Percentiles rank a stretch among this genome's conserved stretches.
Evolutionary conservation across 2,329 filamentous ascomycete species (phyloP).

Genomic region (Aaosphaeria pasadenensis): DNA sequence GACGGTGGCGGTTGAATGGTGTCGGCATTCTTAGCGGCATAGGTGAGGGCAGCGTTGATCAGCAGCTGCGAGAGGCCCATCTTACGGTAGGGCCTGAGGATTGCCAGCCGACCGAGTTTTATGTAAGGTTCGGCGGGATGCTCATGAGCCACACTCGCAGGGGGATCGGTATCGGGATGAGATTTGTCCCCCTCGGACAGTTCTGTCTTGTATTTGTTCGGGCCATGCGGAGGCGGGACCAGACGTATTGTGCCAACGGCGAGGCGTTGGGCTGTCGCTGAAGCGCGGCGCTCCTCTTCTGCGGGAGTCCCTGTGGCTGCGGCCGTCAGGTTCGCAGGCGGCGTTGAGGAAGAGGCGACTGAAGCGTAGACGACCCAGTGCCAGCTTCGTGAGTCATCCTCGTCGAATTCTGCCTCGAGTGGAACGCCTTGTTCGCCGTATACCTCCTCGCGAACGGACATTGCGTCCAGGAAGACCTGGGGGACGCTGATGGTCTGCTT

Average conservation of each 20-base stretch:
- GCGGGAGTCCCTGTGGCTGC: constrained; percentile 40
- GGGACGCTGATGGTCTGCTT: constrained; percentile 39
- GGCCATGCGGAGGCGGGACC: constrained; percentile 75
- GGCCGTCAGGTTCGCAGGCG: constrained; percentile 38
- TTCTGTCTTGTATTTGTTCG: constrained; percentile 49
- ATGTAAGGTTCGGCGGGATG: constrained; percentile 72
- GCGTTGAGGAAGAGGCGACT: constrained; percentile 45
- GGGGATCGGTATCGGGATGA: constrained; percentile 23
- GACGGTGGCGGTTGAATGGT: constrained; percentile 39
- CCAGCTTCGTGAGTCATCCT: constrained; percentile 73
- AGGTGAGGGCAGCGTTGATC: constrained; percentile 65
- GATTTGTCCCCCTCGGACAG: constrained; percentile 20
- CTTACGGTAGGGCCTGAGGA: constrained; percentile 63
- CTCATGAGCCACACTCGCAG: constrained; percentile 39
- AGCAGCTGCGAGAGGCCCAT: constrained; percentile 63
- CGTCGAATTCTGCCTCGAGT: constrained; percentile 71
- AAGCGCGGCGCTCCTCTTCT: constrained; percentile 32
- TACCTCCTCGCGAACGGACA: constrained; percentile 56
- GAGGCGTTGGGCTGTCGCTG: constrained; percentile 40
- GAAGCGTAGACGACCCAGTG: constrained; percentile 86
- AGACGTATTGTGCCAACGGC: constrained; percentile 76
- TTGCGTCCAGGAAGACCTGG: constrained; percentile 51
- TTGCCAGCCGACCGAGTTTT: constrained; percentile 76
- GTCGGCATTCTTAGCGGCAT: constrained; percentile 60
- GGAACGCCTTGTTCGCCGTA: constrained; percentile 57